Conservation (phyloP, 805 yeast genomes). For the Saturnispora sanitii region DNA sequence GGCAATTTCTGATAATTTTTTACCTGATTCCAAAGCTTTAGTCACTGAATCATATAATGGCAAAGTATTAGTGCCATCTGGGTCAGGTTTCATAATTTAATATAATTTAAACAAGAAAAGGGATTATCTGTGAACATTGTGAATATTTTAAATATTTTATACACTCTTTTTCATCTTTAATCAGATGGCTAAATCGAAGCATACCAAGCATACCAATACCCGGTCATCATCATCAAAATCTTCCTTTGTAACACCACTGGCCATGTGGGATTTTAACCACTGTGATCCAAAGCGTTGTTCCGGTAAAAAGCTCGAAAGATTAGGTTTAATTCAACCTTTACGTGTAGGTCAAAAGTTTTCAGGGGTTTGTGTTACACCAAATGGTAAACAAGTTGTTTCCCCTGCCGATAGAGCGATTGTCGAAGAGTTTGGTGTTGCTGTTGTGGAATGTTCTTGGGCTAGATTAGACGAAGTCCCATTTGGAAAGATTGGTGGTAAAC, state of each 20-base stretch:
- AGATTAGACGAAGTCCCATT: conserved; percentile 96
- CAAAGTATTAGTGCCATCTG: no score
- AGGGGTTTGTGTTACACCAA: conserved; percentile 88
- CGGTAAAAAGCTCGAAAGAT: conserved; percentile 84
- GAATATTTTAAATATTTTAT: no score
- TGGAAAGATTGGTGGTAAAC: conserved; percentile 78
- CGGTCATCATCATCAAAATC: no score
- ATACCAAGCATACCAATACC: no score
- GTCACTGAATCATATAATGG: no score
- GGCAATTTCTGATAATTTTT: no score
- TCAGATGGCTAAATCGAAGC: no score
- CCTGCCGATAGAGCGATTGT: conserved; percentile 77
- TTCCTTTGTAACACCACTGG: conserved; percentile 81
- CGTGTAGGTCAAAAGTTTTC: conserved; percentile 89
- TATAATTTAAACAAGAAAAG: no score
- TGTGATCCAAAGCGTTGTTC: conserved; percentile 97
- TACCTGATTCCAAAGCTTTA: no score
- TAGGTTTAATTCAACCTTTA: conserved; percentile 70
- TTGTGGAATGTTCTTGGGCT: conserved; percentile 98
- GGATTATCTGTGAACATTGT: no score
- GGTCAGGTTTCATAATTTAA: no score
- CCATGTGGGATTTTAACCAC: conserved; percentile 99
- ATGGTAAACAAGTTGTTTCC: conserved; percentile 82
- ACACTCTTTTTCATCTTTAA: no score
- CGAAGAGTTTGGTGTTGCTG: conserved; percentile 83